Base-by-base conservation (phyloP, 257 asterid genomes). In the Linaria vulgaris region DNA sequence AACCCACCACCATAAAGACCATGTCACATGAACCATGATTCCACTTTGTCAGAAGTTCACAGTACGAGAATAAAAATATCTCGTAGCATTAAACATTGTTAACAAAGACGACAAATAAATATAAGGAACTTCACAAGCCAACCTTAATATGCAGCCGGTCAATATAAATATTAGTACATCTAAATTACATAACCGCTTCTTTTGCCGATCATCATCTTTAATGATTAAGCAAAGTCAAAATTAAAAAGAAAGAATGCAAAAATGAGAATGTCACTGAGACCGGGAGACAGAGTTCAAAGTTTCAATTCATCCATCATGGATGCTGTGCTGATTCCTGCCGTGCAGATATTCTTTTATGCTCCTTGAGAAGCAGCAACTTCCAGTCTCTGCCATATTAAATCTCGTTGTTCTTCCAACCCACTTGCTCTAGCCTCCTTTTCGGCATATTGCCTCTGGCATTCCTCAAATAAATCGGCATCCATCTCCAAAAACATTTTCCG, bases 401-500 rank as follows among this genome's bases (percentile, higher is more conserved):
- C 72, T 27, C 79, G 74, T 69, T 67, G 77, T 41, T 74, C 63
- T 70, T 52, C 79, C 65, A 66, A 37, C 47, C 67, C 77, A 0
- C 22, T 12, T 22, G 76, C 72, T 44, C 12, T 61, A 13, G 64
- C 72, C 59, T 63, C 74, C 63, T 54, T 68, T 51, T 69, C 79
- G 41, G 64, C 69, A 52, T 68, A 65, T 55, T 64, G 72, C 39
- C 63, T 75, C 63, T 72, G 74, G 52, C 84, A 79, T 64, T 79
- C 79, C 37, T 79, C 84, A 13, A 75, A 79, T 58, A 79, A 53
- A 37, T 75, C 74, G 1, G 47, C 63, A 55, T 79, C 84, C 81
- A 79, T 75, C 27, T 76, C 79, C 74, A 79, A 5, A 61, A 79
- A 79, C 79, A 72, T 56, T 69, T 69, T 79, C 6, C 78, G 76